These are phyloP conservation scores for Buddleja alternifolia DNA, from an alignment of 257 asterid species.

Conservation along the genomic window DNA sequence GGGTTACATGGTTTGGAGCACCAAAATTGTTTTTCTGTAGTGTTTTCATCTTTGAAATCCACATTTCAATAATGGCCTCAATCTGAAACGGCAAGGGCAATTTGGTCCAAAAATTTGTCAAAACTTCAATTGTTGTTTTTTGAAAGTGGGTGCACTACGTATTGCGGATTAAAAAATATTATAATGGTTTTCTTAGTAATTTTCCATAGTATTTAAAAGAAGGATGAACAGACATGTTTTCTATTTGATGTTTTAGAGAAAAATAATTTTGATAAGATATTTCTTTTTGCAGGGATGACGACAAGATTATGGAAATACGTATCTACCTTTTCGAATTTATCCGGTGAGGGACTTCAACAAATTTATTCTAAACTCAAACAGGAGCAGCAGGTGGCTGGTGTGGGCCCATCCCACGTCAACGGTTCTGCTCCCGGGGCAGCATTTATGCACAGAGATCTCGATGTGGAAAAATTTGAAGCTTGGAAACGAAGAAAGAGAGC, in stretches of 20 bases:
- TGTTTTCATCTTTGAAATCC: no score
- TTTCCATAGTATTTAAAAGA: neutral
- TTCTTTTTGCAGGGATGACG: slow-evolving; percentile 69
- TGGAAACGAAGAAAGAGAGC: slow-evolving; percentile 96
- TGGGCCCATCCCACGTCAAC: slow-evolving; percentile 69
- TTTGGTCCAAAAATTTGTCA: no score
- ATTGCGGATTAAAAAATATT: no score
- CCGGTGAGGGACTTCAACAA: slow-evolving; percentile 93
- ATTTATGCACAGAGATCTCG: slow-evolving; percentile 68
- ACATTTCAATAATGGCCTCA: no score
- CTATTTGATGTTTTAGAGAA: neutral
- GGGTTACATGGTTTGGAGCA: no score
- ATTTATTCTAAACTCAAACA: slow-evolving; percentile 82
- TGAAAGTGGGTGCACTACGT: no score
- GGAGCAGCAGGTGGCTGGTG: slow-evolving; percentile 70
- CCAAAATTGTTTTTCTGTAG: no score
- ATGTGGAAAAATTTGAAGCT: slow-evolving; percentile 86
- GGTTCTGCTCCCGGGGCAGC: slow-evolving; percentile 57
- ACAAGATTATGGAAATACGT: slow-evolving; percentile 94
- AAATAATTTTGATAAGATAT: slow-evolving; percentile 18
- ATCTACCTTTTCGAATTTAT: slow-evolving; percentile 81
- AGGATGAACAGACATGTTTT: neutral
- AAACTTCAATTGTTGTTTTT: no score
- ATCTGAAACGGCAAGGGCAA: no score
- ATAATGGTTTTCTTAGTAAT: no score